Evolutionary conservation across 1,284 basidiomycete species (phyloP).

Genomic region (Abortiporus biennis): DNA sequence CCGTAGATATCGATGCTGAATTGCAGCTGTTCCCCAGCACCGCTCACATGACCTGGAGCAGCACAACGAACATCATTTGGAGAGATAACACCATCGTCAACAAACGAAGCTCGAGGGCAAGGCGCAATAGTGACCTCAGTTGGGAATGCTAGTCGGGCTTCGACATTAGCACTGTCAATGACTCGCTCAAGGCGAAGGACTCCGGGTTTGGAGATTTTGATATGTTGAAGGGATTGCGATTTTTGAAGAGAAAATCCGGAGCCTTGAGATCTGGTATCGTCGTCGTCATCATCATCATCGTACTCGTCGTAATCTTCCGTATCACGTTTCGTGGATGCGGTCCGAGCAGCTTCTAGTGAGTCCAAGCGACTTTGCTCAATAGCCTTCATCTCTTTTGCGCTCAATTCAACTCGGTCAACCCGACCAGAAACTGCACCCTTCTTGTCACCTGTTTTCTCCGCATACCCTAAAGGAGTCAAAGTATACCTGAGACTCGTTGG

Average conservation of each 20-base stretch:
- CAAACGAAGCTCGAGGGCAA: slow-evolving; percentile 74
- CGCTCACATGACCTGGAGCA: slow-evolving; percentile 28
- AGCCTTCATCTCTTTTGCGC: slow-evolving; percentile 57
- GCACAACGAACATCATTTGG: slow-evolving; percentile 59
- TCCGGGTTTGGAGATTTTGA: slow-evolving; percentile 68
- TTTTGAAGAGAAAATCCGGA: slow-evolving; percentile 44
- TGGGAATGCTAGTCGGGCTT: slow-evolving; percentile 59
- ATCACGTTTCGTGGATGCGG: slow-evolving; percentile 25
- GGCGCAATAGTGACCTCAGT: slow-evolving; percentile 74
- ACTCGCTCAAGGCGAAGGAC: slow-evolving; percentile 69
- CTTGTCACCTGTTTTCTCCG: slow-evolving; percentile 13
- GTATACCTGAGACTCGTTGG: slow-evolving; percentile 73
- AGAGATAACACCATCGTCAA: slow-evolving; percentile 33
- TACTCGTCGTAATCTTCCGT: slow-evolving; percentile 46
- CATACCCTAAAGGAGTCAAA: slow-evolving; percentile 62
- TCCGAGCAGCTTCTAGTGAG: slow-evolving; percentile 40
- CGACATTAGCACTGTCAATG: slow-evolving; percentile 60
- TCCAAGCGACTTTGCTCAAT: slow-evolving; percentile 56
- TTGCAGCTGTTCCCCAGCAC: slow-evolving; percentile 57
- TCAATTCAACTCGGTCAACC: slow-evolving; percentile 50
- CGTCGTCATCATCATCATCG: slow-evolving; percentile 54
- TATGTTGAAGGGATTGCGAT: slow-evolving; percentile 68
- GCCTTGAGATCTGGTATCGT: slow-evolving; percentile 26
- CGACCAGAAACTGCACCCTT: slow-evolving; percentile 25
- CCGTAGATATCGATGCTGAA: slow-evolving; percentile 69